Percentiles rank a stretch among this genome's conserved stretches.
phyloP scores from a whole-genome alignment of 192 early-diverging fungal species.

The Coemansia umbellata region DNA sequence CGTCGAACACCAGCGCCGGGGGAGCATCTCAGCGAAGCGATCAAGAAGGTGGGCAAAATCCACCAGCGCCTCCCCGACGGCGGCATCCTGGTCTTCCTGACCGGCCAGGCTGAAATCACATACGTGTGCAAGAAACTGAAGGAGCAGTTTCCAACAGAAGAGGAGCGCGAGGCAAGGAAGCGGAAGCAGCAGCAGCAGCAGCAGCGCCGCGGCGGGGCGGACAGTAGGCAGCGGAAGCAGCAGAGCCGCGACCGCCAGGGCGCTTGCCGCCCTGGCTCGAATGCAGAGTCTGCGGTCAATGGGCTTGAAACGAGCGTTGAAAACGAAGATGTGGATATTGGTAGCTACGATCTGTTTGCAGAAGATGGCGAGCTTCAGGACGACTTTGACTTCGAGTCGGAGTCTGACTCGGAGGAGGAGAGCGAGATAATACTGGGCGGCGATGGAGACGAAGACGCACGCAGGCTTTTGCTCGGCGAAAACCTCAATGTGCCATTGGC shows the following conservation, averaged over 20 bases:
- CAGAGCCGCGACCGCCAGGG: slow-evolving; percentile 3
- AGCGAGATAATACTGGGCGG: slow-evolving; percentile 44
- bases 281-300: slow-evolving; percentile 21
- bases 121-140: slow-evolving; percentile 72
- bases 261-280: neutral
- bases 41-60: slow-evolving; percentile 91
- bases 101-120: slow-evolving; percentile 92
- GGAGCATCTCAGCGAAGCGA: slow-evolving; percentile 84
- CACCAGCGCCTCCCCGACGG: slow-evolving; percentile 89
- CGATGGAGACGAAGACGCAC: slow-evolving; percentile 63
- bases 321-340: slow-evolving; percentile 54
- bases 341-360: slow-evolving; percentile 18
- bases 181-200: slow-evolving; percentile 20
- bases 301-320: slow-evolving; percentile 48
- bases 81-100: slow-evolving; percentile 92
- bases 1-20: slow-evolving; percentile 74
- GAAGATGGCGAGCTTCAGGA: slow-evolving; percentile 49
- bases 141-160: slow-evolving; percentile 59
- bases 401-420: slow-evolving; percentile 60
- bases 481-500: slow-evolving; percentile 30
- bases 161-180: slow-evolving; percentile 13
- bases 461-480: slow-evolving; percentile 47
- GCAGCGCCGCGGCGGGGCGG: slow-evolving; percentile 8
- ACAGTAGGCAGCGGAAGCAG: too few relatives aligned
- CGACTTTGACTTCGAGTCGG: slow-evolving; percentile 51